Percentiles rank a stretch among this genome's conserved stretches.
These are phyloP conservation scores for Malus domestica DNA, from an alignment of 306 rosid species.

Conservation along the genomic window ASM211411v1 NC_041801.1:1592501-1593000, in stretches of 20 bases:
- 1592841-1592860: background rate
- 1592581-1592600: no score
- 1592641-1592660: no score
- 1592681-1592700: no score
- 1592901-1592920: background rate
- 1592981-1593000: slow-evolving; percentile 38
- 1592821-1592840: background rate
- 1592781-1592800: background rate
- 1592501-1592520: background rate
- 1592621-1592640: no score
- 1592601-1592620: no score
- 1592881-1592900: background rate
- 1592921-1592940: background rate
- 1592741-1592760: no score
- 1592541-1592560: no score
- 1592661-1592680: no score
- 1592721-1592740: no score
- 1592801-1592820: background rate
- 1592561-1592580: no score
- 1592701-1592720: no score
- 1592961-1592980: background rate
- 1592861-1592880: background rate
- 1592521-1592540: background rate
- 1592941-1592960: background rate
- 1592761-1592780: background rate